A percentile compares a stretch with the other conserved stretches of the same genome.
Evolutionary conservation across 1,139 yeast species (phyloP).

Genomic region (Geotrichum cucujoidarum): DNA sequence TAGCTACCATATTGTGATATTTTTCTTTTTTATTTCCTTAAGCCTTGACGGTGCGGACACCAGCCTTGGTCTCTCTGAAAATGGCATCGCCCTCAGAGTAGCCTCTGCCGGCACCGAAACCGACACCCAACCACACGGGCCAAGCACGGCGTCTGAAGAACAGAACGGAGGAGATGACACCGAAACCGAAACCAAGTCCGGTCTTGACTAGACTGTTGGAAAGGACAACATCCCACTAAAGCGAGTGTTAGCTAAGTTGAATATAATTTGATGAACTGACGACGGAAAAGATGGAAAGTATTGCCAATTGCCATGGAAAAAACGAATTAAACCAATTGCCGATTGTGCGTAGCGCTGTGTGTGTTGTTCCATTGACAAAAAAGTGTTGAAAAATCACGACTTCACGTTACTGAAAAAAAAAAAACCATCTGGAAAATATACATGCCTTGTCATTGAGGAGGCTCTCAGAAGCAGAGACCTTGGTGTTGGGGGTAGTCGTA

Average conservation of each 20-base stretch:
- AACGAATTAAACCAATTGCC: too few species aligned
- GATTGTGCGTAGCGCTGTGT: too few species aligned
- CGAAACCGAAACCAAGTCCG: constrained; percentile 96
- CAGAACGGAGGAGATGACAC: constrained; percentile 89
- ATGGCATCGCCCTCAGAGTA: constrained; percentile 97
- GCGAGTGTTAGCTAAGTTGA: constrained; percentile 5
- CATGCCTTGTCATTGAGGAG: constrained; percentile 66
- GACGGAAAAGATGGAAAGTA: too few species aligned
- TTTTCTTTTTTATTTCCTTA: constrained; percentile 17
- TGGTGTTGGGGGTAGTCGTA: constrained; percentile 26
- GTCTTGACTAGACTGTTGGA: constrained; percentile 93
- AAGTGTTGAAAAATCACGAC: neutral
- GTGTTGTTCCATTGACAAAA: too few species aligned
- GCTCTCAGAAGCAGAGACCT: constrained; percentile 57
- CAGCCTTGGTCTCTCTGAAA: constrained; percentile 52
- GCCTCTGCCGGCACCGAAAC: constrained; percentile 96
- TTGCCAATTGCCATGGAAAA: too few species aligned
- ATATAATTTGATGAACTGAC: too few species aligned
- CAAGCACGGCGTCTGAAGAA: constrained; percentile 89
- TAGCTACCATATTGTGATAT: neutral
- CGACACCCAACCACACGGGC: constrained; percentile 96
- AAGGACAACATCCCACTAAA: constrained; percentile 88
- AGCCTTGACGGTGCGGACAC: constrained; percentile 37
- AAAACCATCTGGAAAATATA: too few species aligned
- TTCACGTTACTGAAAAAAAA: too few species aligned